Evolutionary conservation across 352 stramenopile species (phyloP).

Genomic region (Globisporangium echinulatum): DNA sequence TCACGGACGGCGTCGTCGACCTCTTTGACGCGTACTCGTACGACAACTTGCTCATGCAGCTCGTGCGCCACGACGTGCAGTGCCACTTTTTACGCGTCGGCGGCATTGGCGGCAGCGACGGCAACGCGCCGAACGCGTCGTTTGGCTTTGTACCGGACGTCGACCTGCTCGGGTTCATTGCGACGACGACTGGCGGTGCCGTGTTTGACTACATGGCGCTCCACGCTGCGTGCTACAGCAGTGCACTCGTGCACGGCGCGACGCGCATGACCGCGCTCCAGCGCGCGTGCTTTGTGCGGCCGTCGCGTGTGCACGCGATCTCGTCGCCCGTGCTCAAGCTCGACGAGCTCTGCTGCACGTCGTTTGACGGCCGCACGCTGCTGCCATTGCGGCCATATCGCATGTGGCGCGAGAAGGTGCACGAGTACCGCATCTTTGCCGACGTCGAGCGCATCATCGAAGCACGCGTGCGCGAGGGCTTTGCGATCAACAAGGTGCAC

Average conservation of each 20-base stretch:
- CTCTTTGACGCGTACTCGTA: constrained; percentile 71
- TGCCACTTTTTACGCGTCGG: constrained; percentile 80
- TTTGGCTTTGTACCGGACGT: constrained; percentile 85
- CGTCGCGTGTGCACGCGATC: constrained; percentile 64
- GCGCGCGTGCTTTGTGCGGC: constrained; percentile 48
- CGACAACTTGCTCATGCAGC: constrained; percentile 84
- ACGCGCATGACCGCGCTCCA: constrained; percentile 53
- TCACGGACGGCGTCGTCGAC: constrained; percentile 84
- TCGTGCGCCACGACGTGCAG: constrained; percentile 84
- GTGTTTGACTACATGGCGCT: constrained; percentile 63
- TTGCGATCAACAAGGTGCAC: constrained; percentile 77
- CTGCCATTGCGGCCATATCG: constrained; percentile 70
- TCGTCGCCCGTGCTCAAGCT: constrained; percentile 60
- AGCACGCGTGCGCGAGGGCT: constrained; percentile 75
- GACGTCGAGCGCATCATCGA: constrained; percentile 79
- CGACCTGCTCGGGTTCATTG: constrained; percentile 71
- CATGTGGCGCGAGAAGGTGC: constrained; percentile 85
- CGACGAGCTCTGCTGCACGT: constrained; percentile 60
- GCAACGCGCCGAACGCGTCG: constrained; percentile 53
- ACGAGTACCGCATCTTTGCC: constrained; percentile 83
- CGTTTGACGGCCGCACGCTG: constrained; percentile 57
- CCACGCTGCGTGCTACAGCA: constrained; percentile 40
- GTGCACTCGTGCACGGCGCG: constrained; percentile 20
- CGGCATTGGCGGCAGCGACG: constrained; percentile 42
- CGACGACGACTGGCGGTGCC: constrained; percentile 55